Evolutionary conservation across 352 stramenopile genomes (phyloP), one percentile per base, ranked within the genome.

Genomic region (Peronosclerospora sorghi): DNA sequence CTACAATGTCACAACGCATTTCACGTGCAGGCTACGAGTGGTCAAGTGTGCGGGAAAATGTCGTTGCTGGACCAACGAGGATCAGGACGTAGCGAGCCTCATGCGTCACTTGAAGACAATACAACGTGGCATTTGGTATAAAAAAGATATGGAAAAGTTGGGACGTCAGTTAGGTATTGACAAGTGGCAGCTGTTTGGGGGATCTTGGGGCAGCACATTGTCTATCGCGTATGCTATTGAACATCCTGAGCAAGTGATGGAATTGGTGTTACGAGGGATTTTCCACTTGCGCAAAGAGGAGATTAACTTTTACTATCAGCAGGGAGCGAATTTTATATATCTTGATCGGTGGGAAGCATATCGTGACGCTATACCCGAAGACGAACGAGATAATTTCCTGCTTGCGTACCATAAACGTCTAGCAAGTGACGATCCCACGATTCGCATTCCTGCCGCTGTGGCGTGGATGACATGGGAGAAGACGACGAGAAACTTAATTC

Each of bases 1-100:
- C n/a, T n/a, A n/a, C n/a, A n/a, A n/a, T n/a, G n/a, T n/a, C n/a
- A n/a, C n/a, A n/a, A n/a, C n/a, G n/a, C n/a, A n/a, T n/a, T n/a
- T n/a, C n/a, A n/a, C n/a, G n/a, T n/a, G n/a, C n/a, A n/a, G n/a
- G n/a, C n/a, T n/a, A n/a, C n/a, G n/a, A n/a, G n/a, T n/a, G n/a
- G n/a, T n/a, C n/a, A n/a, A n/a, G n/a, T n/a, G n/a, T n/a, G n/a
- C n/a, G n/a, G n/a, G n/a, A n/a, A n/a, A n/a, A n/a, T n/a, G n/a
- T n/a, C n/a, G n/a, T n/a, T 97, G 19, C 52, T 97, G 20, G 93
- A 98, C 67, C 93, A 98, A 68, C 73, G 93, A 18, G 93, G 93
- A 12, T 90, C 82, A 23, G 93, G 91, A 30, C 68, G 75, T 27
- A 96, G 83, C 36, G 73, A 78, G 40, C 89, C 89, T 4, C 82